Evolutionary conservation across 2,329 filamentous ascomycete genomes (phyloP), one percentile per base, ranked within the genome.

Genomic region (Phaeophleospora eucalypticola): DNA sequence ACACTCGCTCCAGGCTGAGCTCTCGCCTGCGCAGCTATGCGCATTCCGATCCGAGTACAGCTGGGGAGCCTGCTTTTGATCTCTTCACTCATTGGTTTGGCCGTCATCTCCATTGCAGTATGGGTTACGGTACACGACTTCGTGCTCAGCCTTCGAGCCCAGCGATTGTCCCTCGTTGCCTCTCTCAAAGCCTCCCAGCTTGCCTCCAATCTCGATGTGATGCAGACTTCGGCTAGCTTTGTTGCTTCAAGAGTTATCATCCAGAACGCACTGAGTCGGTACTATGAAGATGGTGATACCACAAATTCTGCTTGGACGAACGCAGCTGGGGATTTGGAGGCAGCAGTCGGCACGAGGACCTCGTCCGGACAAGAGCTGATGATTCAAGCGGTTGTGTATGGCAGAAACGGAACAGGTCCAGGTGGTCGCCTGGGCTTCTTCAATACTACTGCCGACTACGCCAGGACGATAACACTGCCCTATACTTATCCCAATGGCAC

Each of bases 1-100:
- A n/a, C n/a, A n/a, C n/a, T n/a, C n/a, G n/a, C n/a, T n/a, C n/a
- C n/a, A n/a, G n/a, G n/a, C n/a, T n/a, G n/a, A n/a, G n/a, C n/a
- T n/a, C n/a, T n/a, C n/a, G n/a, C n/a, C n/a, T n/a, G n/a, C n/a
- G 24, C 36, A 14, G 57, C 46, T 18, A 91, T 95, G 87, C 82
- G 89, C 67, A 81, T 95, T 66, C 84, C 86, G 48, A 95, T 95
- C 62, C 81, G 89, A 58, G 84, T 90, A 71, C 90, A 96, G 78
- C 78, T 96, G 59, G 87, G 82, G 57, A 76, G 83, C 66, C 77
- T 95, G 54, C 87, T 95, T 61, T 74, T 93, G 55, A 64, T 88
- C 49, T 81, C 86, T 49, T 83, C 88, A 40, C 78, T 94, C 47
- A 71, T 86, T 47, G 83, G 84, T 44, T 78, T 95, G 52, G 81